Percentiles rank a stretch among this genome's conserved stretches.
Conservation (phyloP, 23 red algal species). For the Cyanidium caldarium region DNA sequence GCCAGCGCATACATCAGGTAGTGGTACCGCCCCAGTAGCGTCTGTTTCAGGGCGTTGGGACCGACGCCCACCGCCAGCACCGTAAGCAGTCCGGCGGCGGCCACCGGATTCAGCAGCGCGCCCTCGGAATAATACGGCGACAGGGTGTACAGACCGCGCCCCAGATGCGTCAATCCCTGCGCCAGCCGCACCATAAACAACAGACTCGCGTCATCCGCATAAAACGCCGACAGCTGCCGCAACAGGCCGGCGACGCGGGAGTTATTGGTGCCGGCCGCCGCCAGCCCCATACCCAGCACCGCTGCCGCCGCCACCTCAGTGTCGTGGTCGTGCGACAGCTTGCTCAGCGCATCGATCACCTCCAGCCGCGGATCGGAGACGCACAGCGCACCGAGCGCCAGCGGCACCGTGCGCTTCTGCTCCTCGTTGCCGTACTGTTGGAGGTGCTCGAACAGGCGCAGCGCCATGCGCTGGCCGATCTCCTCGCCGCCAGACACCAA, state of each 20-base stretch:
- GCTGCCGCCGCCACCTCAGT: constrained; percentile 66
- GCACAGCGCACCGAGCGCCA: constrained; percentile 55
- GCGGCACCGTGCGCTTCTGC: constrained; percentile 59
- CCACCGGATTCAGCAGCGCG: constrained; percentile 38
- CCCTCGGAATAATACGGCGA: constrained; percentile 54
- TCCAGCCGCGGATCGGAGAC: constrained; percentile 66
- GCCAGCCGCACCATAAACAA: constrained; percentile 76
- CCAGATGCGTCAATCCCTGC: constrained; percentile 81
- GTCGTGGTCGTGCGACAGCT: constrained; percentile 87
- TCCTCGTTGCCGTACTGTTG: constrained; percentile 65
- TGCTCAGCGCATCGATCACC: constrained; percentile 62
- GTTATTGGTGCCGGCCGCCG: constrained; percentile 90
- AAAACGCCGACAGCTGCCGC: constrained; percentile 71
- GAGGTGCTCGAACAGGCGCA: constrained; percentile 64
- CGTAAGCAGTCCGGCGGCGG: constrained; percentile 62
- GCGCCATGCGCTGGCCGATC: constrained; percentile 56
- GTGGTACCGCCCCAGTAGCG: constrained; percentile 80
- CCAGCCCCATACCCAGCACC: constrained; percentile 62
- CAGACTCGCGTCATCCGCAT: constrained; percentile 46
- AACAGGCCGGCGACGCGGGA: constrained; percentile 71
- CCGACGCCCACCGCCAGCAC: constrained; percentile 51
- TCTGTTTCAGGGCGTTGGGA: constrained; percentile 38
- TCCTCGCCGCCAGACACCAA: constrained; percentile 70
- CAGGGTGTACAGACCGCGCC: constrained; percentile 64
- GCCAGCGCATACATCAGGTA: constrained; percentile 75